phyloP scores from a whole-genome alignment of 1,139 yeast species.

The Protomyces pachydermus region DNA sequence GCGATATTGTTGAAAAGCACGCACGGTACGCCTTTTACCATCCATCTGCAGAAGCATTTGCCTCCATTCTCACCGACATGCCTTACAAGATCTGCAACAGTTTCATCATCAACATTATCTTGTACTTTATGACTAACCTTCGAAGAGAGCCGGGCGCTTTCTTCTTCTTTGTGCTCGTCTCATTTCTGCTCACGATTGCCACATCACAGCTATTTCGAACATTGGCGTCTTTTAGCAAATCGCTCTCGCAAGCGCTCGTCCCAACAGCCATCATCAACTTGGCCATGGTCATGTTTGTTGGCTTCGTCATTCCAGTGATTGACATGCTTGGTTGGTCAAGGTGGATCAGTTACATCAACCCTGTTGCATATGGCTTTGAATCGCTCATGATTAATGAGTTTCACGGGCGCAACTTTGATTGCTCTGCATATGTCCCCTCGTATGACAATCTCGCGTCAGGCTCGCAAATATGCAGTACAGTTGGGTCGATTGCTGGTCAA shows the following conservation, averaged over 20 bases:
- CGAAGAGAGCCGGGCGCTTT: constrained; percentile 44
- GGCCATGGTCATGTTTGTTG: constrained; percentile 63
- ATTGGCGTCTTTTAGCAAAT: constrained; percentile 58
- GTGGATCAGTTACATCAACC: constrained; percentile 51
- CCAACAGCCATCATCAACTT: constrained; percentile 63
- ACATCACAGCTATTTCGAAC: constrained; percentile 72
- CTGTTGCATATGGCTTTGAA: constrained; percentile 48
- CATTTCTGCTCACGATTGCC: constrained; percentile 47
- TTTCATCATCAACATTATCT: constrained; percentile 39
- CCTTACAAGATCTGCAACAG: constrained; percentile 41
- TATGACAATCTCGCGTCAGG: constrained; percentile 40
- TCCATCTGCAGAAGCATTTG: constrained; percentile 46
- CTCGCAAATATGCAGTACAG: constrained; percentile 45
- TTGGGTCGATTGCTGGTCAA: constrained; percentile 44
- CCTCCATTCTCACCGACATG: constrained; percentile 40
- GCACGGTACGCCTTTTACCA: constrained; percentile 45
- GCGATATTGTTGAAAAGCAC: constrained; percentile 46
- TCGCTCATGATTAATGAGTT: constrained; percentile 48
- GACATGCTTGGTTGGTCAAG: constrained; percentile 51
- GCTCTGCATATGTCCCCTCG: constrained; percentile 46
- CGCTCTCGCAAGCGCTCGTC: constrained; percentile 65
- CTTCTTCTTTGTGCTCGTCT: constrained; percentile 41
- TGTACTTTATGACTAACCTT: constrained; percentile 44
- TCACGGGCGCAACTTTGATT: constrained; percentile 43
- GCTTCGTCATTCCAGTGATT: constrained; percentile 54